Evolutionary conservation across 2,329 filamentous ascomycete genomes (phyloP).

Genomic region (Exophiala oligosperma): DNA sequence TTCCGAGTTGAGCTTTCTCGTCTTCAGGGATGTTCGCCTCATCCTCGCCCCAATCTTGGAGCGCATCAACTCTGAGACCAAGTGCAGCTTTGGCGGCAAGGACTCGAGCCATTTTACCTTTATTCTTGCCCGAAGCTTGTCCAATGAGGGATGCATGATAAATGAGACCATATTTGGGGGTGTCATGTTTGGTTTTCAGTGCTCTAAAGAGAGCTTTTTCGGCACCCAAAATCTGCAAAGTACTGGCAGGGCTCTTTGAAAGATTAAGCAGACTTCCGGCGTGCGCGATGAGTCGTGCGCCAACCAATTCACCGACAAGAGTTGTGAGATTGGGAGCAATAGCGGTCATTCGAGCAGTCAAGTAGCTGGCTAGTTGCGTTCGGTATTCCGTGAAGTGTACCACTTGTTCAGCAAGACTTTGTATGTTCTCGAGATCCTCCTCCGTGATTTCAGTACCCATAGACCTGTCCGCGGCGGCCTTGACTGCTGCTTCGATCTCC

Average conservation of each 20-base stretch:
- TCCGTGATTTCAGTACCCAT: slow-evolving; percentile 98
- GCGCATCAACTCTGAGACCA: slow-evolving; percentile 87
- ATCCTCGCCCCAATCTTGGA: slow-evolving; percentile 73
- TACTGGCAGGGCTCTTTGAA: slow-evolving; percentile 91
- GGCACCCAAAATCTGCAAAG: slow-evolving; percentile 95
- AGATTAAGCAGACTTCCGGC: slow-evolving; percentile 92
- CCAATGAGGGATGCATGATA: slow-evolving; percentile 93
- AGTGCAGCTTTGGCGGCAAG: slow-evolving; percentile 91
- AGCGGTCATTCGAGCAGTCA: slow-evolving; percentile 90
- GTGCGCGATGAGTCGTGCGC: slow-evolving; percentile 91
- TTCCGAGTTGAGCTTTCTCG: slow-evolving; percentile 79
- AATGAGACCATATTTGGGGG: slow-evolving; percentile 95
- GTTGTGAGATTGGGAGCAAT: slow-evolving; percentile 95
- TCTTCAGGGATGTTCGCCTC: slow-evolving; percentile 71
- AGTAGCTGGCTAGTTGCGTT: slow-evolving; percentile 80
- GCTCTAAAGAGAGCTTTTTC: slow-evolving; percentile 99
- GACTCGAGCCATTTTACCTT: slow-evolving; percentile 98
- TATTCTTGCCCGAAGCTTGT: slow-evolving; percentile 96
- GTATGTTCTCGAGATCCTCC: slow-evolving; percentile 91
- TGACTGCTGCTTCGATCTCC: slow-evolving; percentile 88
- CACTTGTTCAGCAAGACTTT: slow-evolving; percentile 88
- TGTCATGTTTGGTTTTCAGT: slow-evolving; percentile 98
- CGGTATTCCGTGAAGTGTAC: slow-evolving; percentile 90
- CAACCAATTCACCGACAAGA: slow-evolving; percentile 89
- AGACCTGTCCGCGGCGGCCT: slow-evolving; percentile 90